phyloP scores from a whole-genome alignment of 306 rosid species.

The Medicago arabica region DNA sequence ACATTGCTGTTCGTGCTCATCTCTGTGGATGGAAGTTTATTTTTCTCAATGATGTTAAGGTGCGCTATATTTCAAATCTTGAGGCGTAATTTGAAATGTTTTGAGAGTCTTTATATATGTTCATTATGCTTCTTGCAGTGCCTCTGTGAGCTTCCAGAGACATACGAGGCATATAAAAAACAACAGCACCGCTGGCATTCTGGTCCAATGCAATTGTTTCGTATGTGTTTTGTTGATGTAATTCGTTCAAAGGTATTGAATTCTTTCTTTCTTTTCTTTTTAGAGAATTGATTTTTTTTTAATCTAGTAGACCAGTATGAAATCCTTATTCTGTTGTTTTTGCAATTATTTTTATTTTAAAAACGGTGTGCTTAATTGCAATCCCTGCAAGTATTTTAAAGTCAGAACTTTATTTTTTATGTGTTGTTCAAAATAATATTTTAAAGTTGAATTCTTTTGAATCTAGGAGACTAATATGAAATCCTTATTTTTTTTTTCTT shows the following conservation, averaged over 20 bases:
- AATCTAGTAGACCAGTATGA: slow-evolving; percentile 13
- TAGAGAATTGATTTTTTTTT: slow-evolving; percentile 25
- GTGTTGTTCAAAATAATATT: slow-evolving; percentile 19
- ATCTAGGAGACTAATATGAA: slow-evolving; percentile 11
- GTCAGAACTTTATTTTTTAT: not conserved
- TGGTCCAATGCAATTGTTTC: slow-evolving; percentile 98
- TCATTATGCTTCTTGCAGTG: slow-evolving; percentile 64
- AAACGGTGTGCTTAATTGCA: not conserved
- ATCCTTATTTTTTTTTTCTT: not conserved
- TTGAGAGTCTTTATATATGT: slow-evolving; percentile 46
- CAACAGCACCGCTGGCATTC: slow-evolving; percentile 99
- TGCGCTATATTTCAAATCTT: slow-evolving; percentile 38
- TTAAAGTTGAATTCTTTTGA: slow-evolving; percentile 31
- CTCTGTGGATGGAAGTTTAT: slow-evolving; percentile 98
- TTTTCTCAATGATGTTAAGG: slow-evolving; percentile 93
- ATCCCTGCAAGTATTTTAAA: not conserved
- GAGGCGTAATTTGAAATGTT: slow-evolving; percentile 18
- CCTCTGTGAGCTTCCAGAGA: slow-evolving; percentile 99
- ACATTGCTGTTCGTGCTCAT: slow-evolving; percentile 98
- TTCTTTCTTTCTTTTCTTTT: slow-evolving; percentile 19
- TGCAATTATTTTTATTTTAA: not conserved
- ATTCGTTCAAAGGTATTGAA: slow-evolving; percentile 84
- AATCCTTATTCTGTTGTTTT: not conserved
- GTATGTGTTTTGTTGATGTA: slow-evolving; percentile 83
- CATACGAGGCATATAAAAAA: slow-evolving; percentile 94